Evolutionary conservation across 306 rosid genomes (phyloP).

Genomic region (Prunus dulcis): DNA sequence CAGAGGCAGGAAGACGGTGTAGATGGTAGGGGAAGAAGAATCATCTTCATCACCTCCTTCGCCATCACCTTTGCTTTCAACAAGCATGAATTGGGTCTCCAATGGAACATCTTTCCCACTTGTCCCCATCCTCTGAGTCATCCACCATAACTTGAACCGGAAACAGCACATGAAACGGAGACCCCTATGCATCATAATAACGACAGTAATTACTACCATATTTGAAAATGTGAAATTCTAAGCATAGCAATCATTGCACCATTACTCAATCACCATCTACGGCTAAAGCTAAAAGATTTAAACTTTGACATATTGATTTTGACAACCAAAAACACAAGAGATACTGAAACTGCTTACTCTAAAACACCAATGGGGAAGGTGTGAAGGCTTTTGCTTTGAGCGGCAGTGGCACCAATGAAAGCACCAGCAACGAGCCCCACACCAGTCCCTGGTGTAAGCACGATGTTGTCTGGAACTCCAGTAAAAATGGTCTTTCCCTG

Average conservation of each 20-base stretch:
- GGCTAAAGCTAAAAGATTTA: neutral
- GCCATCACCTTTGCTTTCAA: conserved; percentile 60
- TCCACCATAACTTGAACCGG: conserved; percentile 99
- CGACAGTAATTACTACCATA: neutral
- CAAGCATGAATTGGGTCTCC: conserved; percentile 92
- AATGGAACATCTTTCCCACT: conserved; percentile 84
- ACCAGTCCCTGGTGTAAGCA: conserved; percentile 62
- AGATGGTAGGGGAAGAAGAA: conserved; percentile 41
- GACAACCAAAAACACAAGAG: too few relatives aligned
- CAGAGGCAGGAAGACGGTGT: conserved; percentile 92
- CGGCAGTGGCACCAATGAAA: conserved; percentile 80
- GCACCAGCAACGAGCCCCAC: conserved; percentile 69
- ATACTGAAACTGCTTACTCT: conserved; percentile 52
- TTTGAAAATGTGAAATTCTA: neutral
- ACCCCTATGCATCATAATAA: conserved; percentile 40
- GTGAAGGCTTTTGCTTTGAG: conserved; percentile 71
- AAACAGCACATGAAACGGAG: conserved; percentile 81
- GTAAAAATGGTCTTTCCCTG: conserved; percentile 81
- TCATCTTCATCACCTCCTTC: conserved; percentile 44
- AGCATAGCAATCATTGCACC: neutral
- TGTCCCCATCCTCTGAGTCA: conserved; percentile 98
- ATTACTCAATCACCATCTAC: neutral
- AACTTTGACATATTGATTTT: neutral
- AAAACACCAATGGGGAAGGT: conserved; percentile 78
- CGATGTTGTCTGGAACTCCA: conserved; percentile 79